Percentiles rank a stretch among this genome's conserved stretches.
phyloP scores from a whole-genome alignment of 2,329 filamentous ascomycete genomes.

The Niveomyces coronatus region DNA sequence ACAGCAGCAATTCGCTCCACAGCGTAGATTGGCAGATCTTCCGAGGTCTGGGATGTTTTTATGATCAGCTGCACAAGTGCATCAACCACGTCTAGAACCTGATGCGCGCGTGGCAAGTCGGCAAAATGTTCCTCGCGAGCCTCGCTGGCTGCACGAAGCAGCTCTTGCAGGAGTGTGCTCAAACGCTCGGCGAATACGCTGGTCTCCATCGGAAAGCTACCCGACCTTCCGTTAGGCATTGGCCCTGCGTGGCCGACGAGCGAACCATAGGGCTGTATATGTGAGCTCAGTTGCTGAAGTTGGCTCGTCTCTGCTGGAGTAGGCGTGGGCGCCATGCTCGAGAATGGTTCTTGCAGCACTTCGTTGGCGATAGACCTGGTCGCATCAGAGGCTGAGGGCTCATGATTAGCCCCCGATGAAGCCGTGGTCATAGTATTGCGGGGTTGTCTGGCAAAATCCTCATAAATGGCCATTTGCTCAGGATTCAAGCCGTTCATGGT shows the following conservation, averaged over 20 bases:
- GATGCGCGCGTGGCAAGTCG: slow-evolving; percentile 47
- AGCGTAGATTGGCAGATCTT: slow-evolving; percentile 48
- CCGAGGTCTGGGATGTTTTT: slow-evolving; percentile 50
- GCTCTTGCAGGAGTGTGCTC: slow-evolving; percentile 46
- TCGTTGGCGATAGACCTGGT: slow-evolving; percentile 54
- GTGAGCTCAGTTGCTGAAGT: slow-evolving; percentile 40
- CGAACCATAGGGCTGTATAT: slow-evolving; percentile 46
- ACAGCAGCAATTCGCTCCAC: slow-evolving; percentile 49
- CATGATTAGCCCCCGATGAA: slow-evolving; percentile 33
- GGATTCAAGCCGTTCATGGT: slow-evolving; percentile 62
- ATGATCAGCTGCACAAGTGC: slow-evolving; percentile 52
- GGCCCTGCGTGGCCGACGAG: slow-evolving; percentile 29
- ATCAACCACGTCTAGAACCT: slow-evolving; percentile 53
- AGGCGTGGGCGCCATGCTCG: slow-evolving; percentile 44
- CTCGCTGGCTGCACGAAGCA: slow-evolving; percentile 43
- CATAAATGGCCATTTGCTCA: slow-evolving; percentile 91
- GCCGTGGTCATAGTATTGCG: slow-evolving; percentile 49
- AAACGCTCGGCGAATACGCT: slow-evolving; percentile 44
- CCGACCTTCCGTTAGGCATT: slow-evolving; percentile 41
- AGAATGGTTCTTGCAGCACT: slow-evolving; percentile 52
- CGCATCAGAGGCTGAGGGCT: slow-evolving; percentile 48
- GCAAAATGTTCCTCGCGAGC: slow-evolving; percentile 49
- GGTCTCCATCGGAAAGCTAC: slow-evolving; percentile 39
- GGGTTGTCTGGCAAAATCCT: slow-evolving; percentile 85
- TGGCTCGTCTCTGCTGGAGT: slow-evolving; percentile 50